Evolutionary conservation across 768 basidiomycete species (phyloP).

Genomic region (Trametes elegans): DNA sequence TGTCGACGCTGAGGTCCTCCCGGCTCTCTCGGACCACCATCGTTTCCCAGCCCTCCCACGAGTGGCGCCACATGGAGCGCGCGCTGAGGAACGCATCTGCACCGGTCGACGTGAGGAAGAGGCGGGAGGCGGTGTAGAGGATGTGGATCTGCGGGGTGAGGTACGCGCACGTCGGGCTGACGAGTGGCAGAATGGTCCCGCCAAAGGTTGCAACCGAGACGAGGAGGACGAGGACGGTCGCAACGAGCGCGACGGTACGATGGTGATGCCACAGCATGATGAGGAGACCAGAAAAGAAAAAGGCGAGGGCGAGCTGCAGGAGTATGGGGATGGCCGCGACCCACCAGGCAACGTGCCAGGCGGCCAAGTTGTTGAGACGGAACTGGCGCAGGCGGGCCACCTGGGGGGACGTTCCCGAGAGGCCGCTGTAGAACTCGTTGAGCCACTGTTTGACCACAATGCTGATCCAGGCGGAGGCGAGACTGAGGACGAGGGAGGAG

Average conservation of each 20-base stretch:
- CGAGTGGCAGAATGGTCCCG: neutral
- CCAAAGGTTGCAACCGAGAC: neutral
- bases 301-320: slow-evolving; percentile 19
- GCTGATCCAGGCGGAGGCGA: slow-evolving; percentile 26
- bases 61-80: too few species aligned
- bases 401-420: neutral
- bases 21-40: too few species aligned
- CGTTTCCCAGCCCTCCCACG: too few species aligned
- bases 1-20: neutral
- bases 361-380: slow-evolving; percentile 16
- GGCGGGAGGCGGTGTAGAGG: too few species aligned
- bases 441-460: slow-evolving; percentile 33
- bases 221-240: neutral
- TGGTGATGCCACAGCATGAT: slow-evolving; percentile 19
- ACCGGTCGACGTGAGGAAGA: too few species aligned
- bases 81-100: too few species aligned
- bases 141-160: neutral
- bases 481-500: slow-evolving; percentile 24
- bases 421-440: neutral
- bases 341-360: slow-evolving; percentile 18
- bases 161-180: neutral
- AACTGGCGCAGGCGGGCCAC: slow-evolving; percentile 16
- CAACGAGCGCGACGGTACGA: slow-evolving; percentile 2
- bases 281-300: slow-evolving; percentile 22
- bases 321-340: slow-evolving; percentile 17